These are phyloP conservation scores for Colletotrichum theobromicola DNA, from an alignment of 2,329 filamentous ascomycete species.

Conservation along the genomic window DNA sequence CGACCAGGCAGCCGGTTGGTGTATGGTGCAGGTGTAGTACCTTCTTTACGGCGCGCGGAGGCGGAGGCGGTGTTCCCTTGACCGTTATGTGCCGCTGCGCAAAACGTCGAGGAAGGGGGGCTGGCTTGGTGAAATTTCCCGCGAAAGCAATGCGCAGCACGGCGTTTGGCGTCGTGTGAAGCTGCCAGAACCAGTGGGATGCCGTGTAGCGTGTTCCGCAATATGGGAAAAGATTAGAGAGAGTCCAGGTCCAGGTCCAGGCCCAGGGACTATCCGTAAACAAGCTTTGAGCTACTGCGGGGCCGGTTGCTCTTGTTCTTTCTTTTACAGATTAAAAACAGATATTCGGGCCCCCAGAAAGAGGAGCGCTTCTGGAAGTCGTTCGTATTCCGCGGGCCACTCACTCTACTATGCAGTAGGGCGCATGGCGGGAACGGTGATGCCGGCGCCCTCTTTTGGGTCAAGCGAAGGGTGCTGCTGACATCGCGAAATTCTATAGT, in stretches of 20 bases:
- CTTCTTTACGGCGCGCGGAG: background rate
- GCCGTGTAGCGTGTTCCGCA: background rate
- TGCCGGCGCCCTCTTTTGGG: background rate
- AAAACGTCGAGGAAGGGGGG: background rate
- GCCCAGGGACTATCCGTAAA: background rate
- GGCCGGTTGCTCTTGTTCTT: background rate
- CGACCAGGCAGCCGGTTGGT: background rate
- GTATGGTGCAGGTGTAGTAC: background rate
- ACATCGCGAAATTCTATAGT: background rate
- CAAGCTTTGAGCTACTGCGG: constrained; percentile 15
- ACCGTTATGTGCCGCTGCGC: background rate
- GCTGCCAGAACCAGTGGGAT: background rate
- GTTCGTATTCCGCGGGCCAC: constrained; percentile 1
- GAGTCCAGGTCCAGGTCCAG: background rate
- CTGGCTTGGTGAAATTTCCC: background rate
- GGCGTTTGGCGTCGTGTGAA: background rate
- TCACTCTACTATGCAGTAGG: too few species aligned
- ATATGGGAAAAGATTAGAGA: background rate
- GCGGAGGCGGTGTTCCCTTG: background rate
- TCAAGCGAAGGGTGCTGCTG: background rate
- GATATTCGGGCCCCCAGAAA: background rate
- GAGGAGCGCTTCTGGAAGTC: background rate
- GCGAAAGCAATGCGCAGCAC: background rate
- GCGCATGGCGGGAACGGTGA: background rate
- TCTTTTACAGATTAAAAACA: background rate